A percentile compares a stretch with the other conserved stretches of the same genome.
phyloP scores from a whole-genome alignment of 2,329 filamentous ascomycete species.

The Pseudogymnoascus verrucosus region DNA sequence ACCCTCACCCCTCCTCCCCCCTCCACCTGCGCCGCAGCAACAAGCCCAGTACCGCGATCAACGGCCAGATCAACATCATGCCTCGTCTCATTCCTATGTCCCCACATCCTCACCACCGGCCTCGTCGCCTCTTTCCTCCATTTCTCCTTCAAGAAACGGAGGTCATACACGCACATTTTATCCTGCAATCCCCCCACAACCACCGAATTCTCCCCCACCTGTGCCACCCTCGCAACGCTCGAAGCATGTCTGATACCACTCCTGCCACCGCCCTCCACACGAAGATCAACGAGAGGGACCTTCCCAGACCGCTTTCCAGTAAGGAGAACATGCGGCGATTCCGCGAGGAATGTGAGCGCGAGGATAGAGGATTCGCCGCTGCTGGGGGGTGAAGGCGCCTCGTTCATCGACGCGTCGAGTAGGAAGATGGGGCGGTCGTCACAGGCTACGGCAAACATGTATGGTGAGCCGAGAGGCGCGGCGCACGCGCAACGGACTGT shows the following conservation, averaged over 20 bases:
- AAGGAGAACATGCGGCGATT: constrained; percentile 38
- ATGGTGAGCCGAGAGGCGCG: neutral
- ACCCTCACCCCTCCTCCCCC: constrained; percentile 1
- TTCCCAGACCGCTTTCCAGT: constrained; percentile 43
- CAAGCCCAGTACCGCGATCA: constrained; percentile 37
- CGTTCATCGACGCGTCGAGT: constrained; percentile 14
- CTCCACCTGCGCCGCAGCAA: constrained; percentile 47
- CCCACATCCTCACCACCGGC: constrained; percentile 41
- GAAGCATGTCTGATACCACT: constrained; percentile 29
- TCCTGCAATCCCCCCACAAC: constrained; percentile 44
- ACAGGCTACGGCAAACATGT: neutral
- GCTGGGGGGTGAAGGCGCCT: constrained; percentile 16
- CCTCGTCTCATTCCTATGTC: constrained; percentile 42
- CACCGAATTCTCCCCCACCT: constrained; percentile 41
- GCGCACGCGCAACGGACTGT: constrained; percentile 11
- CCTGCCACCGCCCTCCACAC: constrained; percentile 19
- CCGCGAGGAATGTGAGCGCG: constrained; percentile 39
- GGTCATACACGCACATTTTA: constrained; percentile 48
- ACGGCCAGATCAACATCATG: constrained; percentile 46
- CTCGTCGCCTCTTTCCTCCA: constrained; percentile 14
- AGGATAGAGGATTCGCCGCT: constrained; percentile 32
- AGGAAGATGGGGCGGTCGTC: constrained; percentile 2
- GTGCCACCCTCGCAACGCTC: constrained; percentile 41
- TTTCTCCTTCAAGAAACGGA: constrained; percentile 34
- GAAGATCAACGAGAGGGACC: constrained; percentile 31